Conservation (phyloP, 495 filamentous ascomycete species). For the Trichoderma gamsii region DNA sequence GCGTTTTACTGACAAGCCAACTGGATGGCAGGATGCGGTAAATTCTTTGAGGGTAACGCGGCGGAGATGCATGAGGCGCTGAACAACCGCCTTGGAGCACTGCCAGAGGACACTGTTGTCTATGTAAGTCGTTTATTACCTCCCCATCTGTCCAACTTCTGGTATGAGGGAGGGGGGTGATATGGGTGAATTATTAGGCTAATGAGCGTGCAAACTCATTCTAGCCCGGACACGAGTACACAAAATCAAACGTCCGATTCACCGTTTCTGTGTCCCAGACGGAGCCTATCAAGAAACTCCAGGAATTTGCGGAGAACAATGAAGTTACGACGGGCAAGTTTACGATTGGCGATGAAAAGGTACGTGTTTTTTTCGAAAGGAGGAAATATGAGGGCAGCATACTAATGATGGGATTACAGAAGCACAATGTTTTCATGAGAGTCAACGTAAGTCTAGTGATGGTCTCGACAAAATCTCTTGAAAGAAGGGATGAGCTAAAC, state of each 20-base stretch:
- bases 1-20: not conserved
- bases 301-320: slow-evolving; percentile 70
- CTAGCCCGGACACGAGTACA: slow-evolving; percentile 94
- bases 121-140: slow-evolving; percentile 53
- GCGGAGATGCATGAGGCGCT: slow-evolving; percentile 84
- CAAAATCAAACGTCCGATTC: slow-evolving; percentile 88
- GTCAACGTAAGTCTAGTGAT: slow-evolving; percentile 55
- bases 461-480: not conserved
- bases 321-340: slow-evolving; percentile 90
- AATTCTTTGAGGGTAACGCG: slow-evolving; percentile 91
- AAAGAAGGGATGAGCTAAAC: slow-evolving; percentile 17
- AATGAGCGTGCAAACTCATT: slow-evolving; percentile 8
- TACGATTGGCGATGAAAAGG: slow-evolving; percentile 97
- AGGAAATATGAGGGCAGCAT: too few species aligned
- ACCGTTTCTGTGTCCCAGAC: slow-evolving; percentile 64
- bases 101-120: slow-evolving; percentile 91
- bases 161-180: too few species aligned
- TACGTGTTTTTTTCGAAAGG: slow-evolving; percentile 29
- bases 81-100: slow-evolving; percentile 70
- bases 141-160: too few species aligned
- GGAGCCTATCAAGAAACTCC: slow-evolving; percentile 69
- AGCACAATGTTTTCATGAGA: slow-evolving; percentile 97
- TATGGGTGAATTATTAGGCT: not conserved
- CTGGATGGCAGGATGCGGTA: slow-evolving; percentile 69
- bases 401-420: slow-evolving; percentile 38